phyloP scores from a whole-genome alignment of 305 asterid genomes.

The Petunia hybrid region DNA sequence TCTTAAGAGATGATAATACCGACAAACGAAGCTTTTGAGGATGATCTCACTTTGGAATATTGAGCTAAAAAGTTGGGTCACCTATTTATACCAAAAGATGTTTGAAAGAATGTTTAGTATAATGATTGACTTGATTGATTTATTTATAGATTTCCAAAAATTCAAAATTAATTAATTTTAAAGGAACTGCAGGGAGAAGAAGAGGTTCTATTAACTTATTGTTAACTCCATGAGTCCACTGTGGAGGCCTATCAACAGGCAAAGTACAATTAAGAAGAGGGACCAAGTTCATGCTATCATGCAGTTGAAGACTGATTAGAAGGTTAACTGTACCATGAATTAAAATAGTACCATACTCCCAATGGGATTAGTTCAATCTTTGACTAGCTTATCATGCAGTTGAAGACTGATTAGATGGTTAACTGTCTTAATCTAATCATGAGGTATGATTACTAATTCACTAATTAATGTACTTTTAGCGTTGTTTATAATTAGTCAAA shows the following conservation, averaged over 20 bases:
- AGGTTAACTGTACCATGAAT: too few relatives aligned
- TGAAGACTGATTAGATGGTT: conserved; percentile 17
- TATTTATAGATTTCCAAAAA: conserved; percentile 28
- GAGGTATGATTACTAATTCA: conserved; percentile 33
- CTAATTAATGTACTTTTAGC: too few relatives aligned
- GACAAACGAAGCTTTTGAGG: conserved; percentile 19
- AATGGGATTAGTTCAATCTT: conserved; percentile 32
- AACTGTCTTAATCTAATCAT: conserved; percentile 51
- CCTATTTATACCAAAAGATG: conserved; percentile 59
- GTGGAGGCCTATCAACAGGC: conserved; percentile 61
- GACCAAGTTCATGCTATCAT: conserved; percentile 58
- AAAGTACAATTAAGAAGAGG: conserved; percentile 61
- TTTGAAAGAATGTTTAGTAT: conserved; percentile 34
- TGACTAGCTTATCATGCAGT: conserved; percentile 37
- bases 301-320: too few relatives aligned
- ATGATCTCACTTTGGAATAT: conserved; percentile 37
- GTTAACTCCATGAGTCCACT: too few relatives aligned
- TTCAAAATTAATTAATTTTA: conserved; percentile 33
- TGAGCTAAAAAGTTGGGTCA: conserved; percentile 36
- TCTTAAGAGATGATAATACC: neutral
- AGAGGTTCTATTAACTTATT: too few relatives aligned
- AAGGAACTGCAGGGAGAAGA: conserved; percentile 50
- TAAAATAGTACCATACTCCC: conserved; percentile 27
- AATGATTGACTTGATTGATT: conserved; percentile 62
- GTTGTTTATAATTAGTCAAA: too few relatives aligned